Evolutionary conservation across 192 early-diverging fungal genomes (phyloP).

Genomic region (Coemansia sp.): DNA sequence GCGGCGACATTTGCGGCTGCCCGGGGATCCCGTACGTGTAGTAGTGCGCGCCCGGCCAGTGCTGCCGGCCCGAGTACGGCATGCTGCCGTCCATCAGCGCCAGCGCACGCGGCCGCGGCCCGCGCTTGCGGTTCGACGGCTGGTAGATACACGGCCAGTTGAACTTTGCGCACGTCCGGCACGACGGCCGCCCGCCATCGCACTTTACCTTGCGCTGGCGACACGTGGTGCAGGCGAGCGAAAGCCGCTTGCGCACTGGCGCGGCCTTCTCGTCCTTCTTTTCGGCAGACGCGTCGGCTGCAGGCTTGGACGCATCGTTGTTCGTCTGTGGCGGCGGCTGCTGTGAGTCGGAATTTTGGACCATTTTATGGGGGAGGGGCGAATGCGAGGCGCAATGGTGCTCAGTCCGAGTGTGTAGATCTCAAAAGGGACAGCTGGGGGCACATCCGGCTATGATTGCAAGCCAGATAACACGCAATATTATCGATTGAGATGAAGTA

Average conservation of each 20-base stretch:
- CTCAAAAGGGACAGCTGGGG: constrained; percentile 12
- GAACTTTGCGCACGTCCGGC: constrained; percentile 74
- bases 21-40: constrained; percentile 36
- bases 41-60: constrained; percentile 31
- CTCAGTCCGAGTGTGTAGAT: constrained; percentile 13
- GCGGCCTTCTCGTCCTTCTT: constrained; percentile 41
- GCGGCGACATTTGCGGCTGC: constrained; percentile 30
- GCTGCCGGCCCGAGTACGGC: constrained; percentile 38
- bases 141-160: constrained; percentile 72
- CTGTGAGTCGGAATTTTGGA: constrained; percentile 12
- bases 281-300: constrained; percentile 12
- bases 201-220: constrained; percentile 70
- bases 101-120: constrained; percentile 64
- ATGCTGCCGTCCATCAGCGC: constrained; percentile 46
- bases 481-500: neutral
- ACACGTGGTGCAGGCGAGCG: constrained; percentile 53
- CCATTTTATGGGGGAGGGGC: constrained; percentile 2
- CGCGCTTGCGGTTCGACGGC: constrained; percentile 84
- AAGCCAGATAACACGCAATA: neutral
- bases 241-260: constrained; percentile 51
- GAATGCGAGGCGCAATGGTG: constrained; percentile 1
- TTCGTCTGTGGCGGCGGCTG: neutral
- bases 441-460: constrained; percentile 11
- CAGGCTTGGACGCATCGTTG: neutral
- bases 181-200: constrained; percentile 78